Percentiles rank a stretch among this genome's conserved stretches.
Evolutionary conservation across 345 rosid species (phyloP).

Genomic region (Murraya koenigii): DNA sequence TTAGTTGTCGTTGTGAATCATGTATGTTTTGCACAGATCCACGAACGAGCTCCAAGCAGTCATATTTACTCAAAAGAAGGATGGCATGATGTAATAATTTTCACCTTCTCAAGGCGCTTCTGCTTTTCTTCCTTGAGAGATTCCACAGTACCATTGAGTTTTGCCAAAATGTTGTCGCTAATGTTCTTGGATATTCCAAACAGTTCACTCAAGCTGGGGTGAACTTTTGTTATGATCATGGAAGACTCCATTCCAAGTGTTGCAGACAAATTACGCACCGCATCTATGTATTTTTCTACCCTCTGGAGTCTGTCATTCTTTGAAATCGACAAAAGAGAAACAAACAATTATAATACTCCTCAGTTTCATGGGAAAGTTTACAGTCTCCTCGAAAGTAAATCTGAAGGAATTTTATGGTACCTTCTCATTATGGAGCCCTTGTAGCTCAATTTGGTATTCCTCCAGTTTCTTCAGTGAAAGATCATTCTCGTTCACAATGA

Average conservation of each 20-base stretch:
- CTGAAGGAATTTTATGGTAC: slow-evolving; percentile 28
- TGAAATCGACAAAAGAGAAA: slow-evolving; percentile 14
- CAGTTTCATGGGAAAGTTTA: slow-evolving; percentile 1
- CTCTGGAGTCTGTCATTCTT: slow-evolving; percentile 85
- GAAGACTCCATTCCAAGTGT: slow-evolving; percentile 92
- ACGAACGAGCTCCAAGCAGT: background rate
- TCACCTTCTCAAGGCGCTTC: slow-evolving; percentile 85
- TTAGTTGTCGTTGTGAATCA: background rate
- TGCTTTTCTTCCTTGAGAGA: slow-evolving; percentile 81
- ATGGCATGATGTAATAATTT: slow-evolving; percentile 8
- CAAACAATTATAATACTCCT: background rate
- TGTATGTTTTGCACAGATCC: background rate
- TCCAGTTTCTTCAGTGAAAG: slow-evolving; percentile 89
- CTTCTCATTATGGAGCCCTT: slow-evolving; percentile 82
- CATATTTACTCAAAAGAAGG: slow-evolving; percentile 16
- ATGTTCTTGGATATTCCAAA: slow-evolving; percentile 94
- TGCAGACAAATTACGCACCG: slow-evolving; percentile 60
- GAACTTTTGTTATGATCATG: slow-evolving; percentile 92
- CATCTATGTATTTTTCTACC: slow-evolving; percentile 71
- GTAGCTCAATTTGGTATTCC: slow-evolving; percentile 84
- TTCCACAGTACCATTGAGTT: slow-evolving; percentile 74
- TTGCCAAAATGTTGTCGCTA: slow-evolving; percentile 72
- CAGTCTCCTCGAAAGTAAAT: background rate
- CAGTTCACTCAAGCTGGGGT: slow-evolving; percentile 84
- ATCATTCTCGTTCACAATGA: slow-evolving; percentile 72